Conservation (phyloP, 495 filamentous ascomycete genomes). For the Neurospora sp. region DNA sequence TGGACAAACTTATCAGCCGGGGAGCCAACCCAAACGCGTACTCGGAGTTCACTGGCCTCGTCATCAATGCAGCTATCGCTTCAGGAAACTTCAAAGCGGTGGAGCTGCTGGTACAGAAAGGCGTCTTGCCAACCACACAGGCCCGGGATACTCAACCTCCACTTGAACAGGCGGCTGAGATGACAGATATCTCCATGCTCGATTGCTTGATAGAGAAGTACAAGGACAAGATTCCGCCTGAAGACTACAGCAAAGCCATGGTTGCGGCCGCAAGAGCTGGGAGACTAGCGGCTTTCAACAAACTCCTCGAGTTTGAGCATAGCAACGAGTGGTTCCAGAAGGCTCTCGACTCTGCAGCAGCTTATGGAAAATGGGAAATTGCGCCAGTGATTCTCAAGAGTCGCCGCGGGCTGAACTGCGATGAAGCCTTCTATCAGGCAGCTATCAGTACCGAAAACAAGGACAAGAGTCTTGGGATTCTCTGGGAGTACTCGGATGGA, state of each 20-base stretch:
- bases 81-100: slow-evolving; percentile 23
- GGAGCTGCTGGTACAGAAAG: slow-evolving; percentile 21
- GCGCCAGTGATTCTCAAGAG: neutral
- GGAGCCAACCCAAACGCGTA: slow-evolving; percentile 23
- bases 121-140: slow-evolving; percentile 17
- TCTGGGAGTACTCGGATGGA: neutral
- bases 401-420: neutral
- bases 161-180: slow-evolving; percentile 17
- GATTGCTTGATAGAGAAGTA: slow-evolving; percentile 19
- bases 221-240: slow-evolving; percentile 9
- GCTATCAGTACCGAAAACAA: neutral
- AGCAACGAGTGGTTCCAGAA: neutral
- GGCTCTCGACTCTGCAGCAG: neutral
- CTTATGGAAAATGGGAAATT: neutral
- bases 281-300: neutral
- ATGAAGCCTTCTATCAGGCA: neutral
- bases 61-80: slow-evolving; percentile 25
- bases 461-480: neutral
- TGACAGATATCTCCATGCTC: slow-evolving; percentile 24
- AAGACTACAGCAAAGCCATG: slow-evolving; percentile 14
- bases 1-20: slow-evolving; percentile 21
- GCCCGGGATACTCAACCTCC: slow-evolving; percentile 15
- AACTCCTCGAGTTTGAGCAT: neutral
- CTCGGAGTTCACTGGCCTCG: slow-evolving; percentile 17
- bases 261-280: slow-evolving; percentile 1